These are phyloP conservation scores for Cryptosporidium canis DNA, from an alignment of 169 alveolate genomes.

Conservation along the genomic window DNA sequence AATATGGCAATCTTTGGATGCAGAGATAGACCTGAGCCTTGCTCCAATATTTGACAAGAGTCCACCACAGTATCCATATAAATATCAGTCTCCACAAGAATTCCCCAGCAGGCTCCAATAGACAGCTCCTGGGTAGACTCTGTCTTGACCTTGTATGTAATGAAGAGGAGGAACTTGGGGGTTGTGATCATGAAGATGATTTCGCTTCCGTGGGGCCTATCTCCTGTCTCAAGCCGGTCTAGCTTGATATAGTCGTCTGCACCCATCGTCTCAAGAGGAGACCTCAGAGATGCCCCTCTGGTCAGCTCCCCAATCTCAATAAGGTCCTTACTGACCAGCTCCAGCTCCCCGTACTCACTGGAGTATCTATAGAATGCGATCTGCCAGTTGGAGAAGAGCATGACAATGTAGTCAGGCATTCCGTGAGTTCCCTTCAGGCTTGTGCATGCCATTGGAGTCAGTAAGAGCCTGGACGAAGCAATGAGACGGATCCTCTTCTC, in stretches of 20 bases:
- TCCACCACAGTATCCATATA: conserved; percentile 48
- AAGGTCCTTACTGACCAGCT: conserved; percentile 32
- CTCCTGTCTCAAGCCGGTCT: conserved; percentile 1
- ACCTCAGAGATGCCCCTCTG: neutral
- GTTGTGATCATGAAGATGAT: conserved; percentile 36
- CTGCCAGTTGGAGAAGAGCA: conserved; percentile 42
- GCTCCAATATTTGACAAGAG: conserved; percentile 36
- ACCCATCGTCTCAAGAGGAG: neutral
- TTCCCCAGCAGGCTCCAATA: conserved; percentile 44
- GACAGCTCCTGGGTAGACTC: neutral
- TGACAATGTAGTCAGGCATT: conserved; percentile 7
- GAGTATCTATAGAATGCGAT: conserved; percentile 20
- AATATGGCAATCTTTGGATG: conserved; percentile 50
- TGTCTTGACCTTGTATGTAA: neutral
- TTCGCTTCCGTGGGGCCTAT: neutral
- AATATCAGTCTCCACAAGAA: conserved; percentile 16
- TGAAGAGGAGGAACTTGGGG: conserved; percentile 28
- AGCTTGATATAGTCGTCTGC: conserved; percentile 30
- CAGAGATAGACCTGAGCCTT: neutral
- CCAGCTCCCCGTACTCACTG: conserved; percentile 8
- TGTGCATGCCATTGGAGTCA: conserved; percentile 46
- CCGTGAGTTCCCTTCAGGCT: conserved; percentile 25
- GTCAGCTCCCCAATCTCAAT: conserved; percentile 16
- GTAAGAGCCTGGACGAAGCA: conserved; percentile 31
- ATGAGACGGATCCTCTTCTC: neutral